Conservation (phyloP, 371 early-diverging fungal species). For the Mucor racemosus region DNA sequence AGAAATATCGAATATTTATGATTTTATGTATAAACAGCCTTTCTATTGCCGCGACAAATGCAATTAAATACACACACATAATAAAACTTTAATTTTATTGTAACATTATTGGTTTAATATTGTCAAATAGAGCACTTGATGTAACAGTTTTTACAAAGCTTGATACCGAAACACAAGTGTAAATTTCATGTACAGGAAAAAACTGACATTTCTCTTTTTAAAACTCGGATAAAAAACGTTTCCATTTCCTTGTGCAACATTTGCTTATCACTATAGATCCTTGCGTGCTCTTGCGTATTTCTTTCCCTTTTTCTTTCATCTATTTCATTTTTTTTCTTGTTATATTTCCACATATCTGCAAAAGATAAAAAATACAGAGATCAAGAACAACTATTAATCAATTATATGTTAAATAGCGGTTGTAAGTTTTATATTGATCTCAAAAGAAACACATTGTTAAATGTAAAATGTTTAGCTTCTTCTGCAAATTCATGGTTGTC, state of each 20-base stretch:
- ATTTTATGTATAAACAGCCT: too few species aligned
- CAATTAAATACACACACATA: not conserved
- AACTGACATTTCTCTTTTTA: not conserved
- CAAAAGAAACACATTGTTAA: not conserved
- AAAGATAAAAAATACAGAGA: conserved; percentile 11
- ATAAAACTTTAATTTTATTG: not conserved
- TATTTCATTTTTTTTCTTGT: conserved; percentile 8
- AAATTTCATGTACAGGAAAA: not conserved
- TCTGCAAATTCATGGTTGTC: conserved; percentile 15
- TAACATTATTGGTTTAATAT: conserved; percentile 4
- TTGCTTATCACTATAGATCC: conserved; percentile 14
- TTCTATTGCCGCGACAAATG: not conserved
- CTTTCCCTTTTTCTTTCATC: conserved; percentile 12
- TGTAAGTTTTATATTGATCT: conserved; percentile 13
- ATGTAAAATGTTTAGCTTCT: conserved; percentile 8
- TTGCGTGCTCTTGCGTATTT: conserved; percentile 29
- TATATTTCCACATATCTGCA: not conserved
- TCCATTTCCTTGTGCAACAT: conserved; percentile 17
- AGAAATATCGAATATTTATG: too few species aligned
- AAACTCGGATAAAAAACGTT: conserved; percentile 9
- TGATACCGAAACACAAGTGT: not conserved
- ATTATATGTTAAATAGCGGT: conserved; percentile 17
- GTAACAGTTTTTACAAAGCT: not conserved
- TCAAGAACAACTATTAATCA: conserved; percentile 7
- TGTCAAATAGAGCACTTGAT: not conserved